Conservation (phyloP, 2,329 filamentous ascomycete genomes). For the Nemania bipapillata region DNA sequence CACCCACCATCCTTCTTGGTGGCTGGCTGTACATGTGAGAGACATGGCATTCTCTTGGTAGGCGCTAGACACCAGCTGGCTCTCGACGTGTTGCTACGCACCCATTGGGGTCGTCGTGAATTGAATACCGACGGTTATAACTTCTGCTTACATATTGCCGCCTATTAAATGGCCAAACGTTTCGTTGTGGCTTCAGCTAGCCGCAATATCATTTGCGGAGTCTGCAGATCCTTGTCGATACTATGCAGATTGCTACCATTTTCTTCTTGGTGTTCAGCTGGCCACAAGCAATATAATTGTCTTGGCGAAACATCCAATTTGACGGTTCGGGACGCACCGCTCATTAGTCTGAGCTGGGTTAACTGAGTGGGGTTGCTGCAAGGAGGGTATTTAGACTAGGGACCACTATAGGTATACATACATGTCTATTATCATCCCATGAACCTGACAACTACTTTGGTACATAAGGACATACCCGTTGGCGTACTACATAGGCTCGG, state of each 20-base stretch:
- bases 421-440: neutral
- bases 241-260: slow-evolving; percentile 8
- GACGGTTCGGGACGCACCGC: slow-evolving; percentile 8
- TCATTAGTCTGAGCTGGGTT: slow-evolving; percentile 1
- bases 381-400: neutral
- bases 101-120: neutral
- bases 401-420: neutral
- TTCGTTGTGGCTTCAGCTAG: slow-evolving; percentile 23
- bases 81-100: neutral
- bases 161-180: neutral
- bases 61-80: neutral
- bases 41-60: slow-evolving; percentile 6
- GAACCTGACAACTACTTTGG: neutral
- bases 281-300: neutral
- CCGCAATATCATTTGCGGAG: slow-evolving; percentile 9
- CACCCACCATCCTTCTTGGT: neutral
- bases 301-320: slow-evolving; percentile 17
- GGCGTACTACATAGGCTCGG: neutral
- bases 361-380: neutral
- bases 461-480: neutral
- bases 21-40: slow-evolving; percentile 11
- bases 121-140: neutral
- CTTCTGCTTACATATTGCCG: neutral
- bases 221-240: slow-evolving; percentile 17
- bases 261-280: slow-evolving; percentile 22